Evolutionary conservation across 169 alveolate genomes (phyloP).

Genomic region (Eimeria praecox): DNA sequence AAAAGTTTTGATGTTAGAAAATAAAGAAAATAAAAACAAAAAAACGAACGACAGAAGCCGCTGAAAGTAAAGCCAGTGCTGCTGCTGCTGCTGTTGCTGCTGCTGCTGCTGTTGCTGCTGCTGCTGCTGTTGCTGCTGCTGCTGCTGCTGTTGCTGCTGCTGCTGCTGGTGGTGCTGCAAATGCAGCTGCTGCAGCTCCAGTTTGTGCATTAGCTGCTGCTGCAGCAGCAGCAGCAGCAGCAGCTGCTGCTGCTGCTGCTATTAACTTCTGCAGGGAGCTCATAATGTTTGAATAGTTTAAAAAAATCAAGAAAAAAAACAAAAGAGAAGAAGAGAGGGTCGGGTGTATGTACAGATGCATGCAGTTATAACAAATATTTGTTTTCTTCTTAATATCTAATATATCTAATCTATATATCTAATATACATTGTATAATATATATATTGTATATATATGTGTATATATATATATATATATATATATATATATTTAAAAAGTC

Average conservation of each 20-base stretch:
- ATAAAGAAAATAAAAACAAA: neutral
- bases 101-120: neutral
- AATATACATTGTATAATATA: neutral
- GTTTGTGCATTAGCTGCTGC: neutral
- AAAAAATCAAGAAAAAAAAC: neutral
- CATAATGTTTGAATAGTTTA: too few species aligned
- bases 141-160: neutral
- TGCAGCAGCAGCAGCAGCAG: neutral
- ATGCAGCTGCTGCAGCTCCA: neutral
- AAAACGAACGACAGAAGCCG: neutral
- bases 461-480: too few species aligned
- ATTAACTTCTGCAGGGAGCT: too few species aligned
- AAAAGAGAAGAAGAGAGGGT: neutral
- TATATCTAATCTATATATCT: too few species aligned
- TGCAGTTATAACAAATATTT: neutral
- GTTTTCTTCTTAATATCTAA: too few species aligned
- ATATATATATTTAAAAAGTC: too few species aligned
- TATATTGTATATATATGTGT: too few species aligned
- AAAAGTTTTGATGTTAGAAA: neutral
- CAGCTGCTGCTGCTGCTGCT: constrained; percentile 48
- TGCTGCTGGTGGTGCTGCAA: neutral
- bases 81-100: constrained; percentile 26
- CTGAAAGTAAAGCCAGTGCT: neutral
- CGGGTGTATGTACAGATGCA: neutral
- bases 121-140: neutral